A percentile compares a stretch with the other conserved stretches of the same genome.
phyloP scores from a whole-genome alignment of 2,329 filamentous ascomycete species.

The Pseudopithomyces chartarum region DNA sequence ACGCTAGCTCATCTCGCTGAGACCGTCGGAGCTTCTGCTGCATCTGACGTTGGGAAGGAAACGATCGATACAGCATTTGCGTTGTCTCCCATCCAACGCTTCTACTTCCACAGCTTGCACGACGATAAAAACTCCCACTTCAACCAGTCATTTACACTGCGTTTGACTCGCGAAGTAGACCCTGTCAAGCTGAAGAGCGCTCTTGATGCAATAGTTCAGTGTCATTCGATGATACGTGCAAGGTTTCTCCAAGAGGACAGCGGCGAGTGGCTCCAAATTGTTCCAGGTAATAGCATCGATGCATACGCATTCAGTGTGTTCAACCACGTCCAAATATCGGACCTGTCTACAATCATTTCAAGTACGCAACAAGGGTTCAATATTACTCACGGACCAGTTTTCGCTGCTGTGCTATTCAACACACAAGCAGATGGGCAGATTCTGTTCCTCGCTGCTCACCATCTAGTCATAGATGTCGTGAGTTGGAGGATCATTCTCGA shows the following conservation, averaged over 20 bases:
- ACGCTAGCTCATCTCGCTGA: conserved; percentile 35
- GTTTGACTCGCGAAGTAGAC: conserved; percentile 35
- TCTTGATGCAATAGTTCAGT: conserved; percentile 30
- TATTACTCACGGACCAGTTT: conserved; percentile 34
- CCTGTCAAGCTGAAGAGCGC: conserved; percentile 23
- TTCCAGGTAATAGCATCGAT: conserved; percentile 11
- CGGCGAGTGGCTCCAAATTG: conserved; percentile 30
- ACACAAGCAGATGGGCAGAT: conserved; percentile 22
- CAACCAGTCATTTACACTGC: conserved; percentile 53
- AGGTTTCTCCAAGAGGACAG: conserved; percentile 24
- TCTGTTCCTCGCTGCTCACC: conserved; percentile 37
- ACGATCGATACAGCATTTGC: conserved; percentile 41
- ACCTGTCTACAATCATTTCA: conserved; percentile 21
- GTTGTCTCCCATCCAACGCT: conserved; percentile 52
- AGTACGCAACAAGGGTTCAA: conserved; percentile 33
- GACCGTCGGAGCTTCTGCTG: conserved; percentile 15
- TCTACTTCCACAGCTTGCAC: conserved; percentile 47
- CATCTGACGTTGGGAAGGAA: conserved; percentile 19
- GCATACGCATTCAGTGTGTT: conserved; percentile 30
- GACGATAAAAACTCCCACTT: conserved; percentile 45
- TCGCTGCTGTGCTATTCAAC: conserved; percentile 32
- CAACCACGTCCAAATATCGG: conserved; percentile 9
- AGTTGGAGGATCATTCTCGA: conserved; percentile 40
- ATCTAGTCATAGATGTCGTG: conserved; percentile 41
- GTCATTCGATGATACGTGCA: conserved; percentile 42